Evolutionary conservation across 2,329 filamentous ascomycete genomes (phyloP).

Genomic region (Cercospora janseana): DNA sequence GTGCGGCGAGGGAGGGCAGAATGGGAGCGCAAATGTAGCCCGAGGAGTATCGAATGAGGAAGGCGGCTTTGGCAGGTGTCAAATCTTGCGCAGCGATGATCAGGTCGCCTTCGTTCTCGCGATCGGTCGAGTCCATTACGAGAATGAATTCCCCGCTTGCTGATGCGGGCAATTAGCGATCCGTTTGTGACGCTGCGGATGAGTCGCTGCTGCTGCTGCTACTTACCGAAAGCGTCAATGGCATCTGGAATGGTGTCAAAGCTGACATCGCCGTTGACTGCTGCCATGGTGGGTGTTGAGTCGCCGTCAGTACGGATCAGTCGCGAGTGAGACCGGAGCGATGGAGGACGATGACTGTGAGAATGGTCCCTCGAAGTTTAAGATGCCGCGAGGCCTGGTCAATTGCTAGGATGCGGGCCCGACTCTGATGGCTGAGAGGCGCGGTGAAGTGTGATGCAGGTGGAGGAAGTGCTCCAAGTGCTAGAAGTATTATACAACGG

Average conservation of each 20-base stretch:
- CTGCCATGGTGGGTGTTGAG: slow-evolving; percentile 25
- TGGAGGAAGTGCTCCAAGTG: too few species aligned
- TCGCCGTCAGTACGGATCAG: not conserved
- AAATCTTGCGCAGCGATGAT: slow-evolving; percentile 87
- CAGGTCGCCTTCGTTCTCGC: slow-evolving; percentile 97
- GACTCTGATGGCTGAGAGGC: not conserved
- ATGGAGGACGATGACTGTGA: not conserved
- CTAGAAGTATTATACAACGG: too few species aligned
- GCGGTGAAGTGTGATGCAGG: slow-evolving; percentile 1
- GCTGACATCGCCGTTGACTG: slow-evolving; percentile 32
- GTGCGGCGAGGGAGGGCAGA: slow-evolving; percentile 63
- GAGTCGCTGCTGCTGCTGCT: not conserved
- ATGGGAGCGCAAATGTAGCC: slow-evolving; percentile 91
- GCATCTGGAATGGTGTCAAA: slow-evolving; percentile 51
- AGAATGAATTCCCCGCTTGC: slow-evolving; percentile 80
- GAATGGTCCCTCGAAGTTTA: slow-evolving; percentile 10
- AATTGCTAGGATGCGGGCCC: not conserved
- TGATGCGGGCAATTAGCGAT: slow-evolving; percentile 16
- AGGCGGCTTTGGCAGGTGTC: slow-evolving; percentile 88
- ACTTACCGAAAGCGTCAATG: slow-evolving; percentile 45
- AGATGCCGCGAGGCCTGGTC: slow-evolving; percentile 13
- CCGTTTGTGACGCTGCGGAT: not conserved
- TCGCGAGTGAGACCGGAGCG: not conserved
- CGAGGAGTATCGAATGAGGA: slow-evolving; percentile 86
- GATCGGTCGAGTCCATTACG: slow-evolving; percentile 85